A percentile compares a stretch with the other conserved stretches of the same genome.
Evolutionary conservation across 108 stramenopile species (phyloP).

Genomic region (Cyclotella atomus): DNA sequence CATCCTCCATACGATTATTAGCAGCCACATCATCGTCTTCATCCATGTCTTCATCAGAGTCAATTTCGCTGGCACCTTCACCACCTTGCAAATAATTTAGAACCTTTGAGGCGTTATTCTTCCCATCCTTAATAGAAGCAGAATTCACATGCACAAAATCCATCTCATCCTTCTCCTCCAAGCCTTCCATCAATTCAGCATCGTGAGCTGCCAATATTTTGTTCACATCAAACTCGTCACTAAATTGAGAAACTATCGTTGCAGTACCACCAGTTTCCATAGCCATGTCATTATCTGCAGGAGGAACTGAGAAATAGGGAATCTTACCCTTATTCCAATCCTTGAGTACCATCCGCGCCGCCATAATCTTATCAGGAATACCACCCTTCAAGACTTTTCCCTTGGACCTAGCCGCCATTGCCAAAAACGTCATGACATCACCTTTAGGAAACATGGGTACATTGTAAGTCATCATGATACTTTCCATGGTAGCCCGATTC

Average conservation of each 20-base stretch:
- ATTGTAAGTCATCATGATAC: conserved; percentile 95
- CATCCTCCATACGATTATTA: conserved; percentile 61
- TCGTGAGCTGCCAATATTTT: conserved; percentile 65
- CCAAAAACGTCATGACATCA: conserved; percentile 90
- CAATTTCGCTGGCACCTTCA: conserved; percentile 46
- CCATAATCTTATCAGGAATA: conserved; percentile 92
- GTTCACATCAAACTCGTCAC: conserved; percentile 75
- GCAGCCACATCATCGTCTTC: conserved; percentile 51
- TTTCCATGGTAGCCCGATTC: conserved; percentile 80
- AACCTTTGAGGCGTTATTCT: conserved; percentile 39
- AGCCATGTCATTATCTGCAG: conserved; percentile 29
- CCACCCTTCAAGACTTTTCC: conserved; percentile 97
- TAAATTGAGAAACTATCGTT: conserved; percentile 71
- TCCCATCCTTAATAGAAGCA: conserved; percentile 4
- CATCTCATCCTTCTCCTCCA: conserved; percentile 88
- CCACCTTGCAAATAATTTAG: conserved; percentile 49
- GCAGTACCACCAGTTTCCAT: conserved; percentile 52
- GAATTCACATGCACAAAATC: conserved; percentile 82
- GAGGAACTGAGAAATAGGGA: conserved; percentile 91
- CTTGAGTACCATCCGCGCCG: conserved; percentile 90
- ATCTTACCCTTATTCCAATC: conserved; percentile 99
- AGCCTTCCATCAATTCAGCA: conserved; percentile 64
- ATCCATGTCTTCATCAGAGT: conserved; percentile 44
- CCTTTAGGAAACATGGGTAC: conserved; percentile 88
- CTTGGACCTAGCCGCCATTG: conserved; percentile 88